Base-by-base conservation (phyloP, 176 grass and related monocot species). In the Zoysia pacifica region DNA sequence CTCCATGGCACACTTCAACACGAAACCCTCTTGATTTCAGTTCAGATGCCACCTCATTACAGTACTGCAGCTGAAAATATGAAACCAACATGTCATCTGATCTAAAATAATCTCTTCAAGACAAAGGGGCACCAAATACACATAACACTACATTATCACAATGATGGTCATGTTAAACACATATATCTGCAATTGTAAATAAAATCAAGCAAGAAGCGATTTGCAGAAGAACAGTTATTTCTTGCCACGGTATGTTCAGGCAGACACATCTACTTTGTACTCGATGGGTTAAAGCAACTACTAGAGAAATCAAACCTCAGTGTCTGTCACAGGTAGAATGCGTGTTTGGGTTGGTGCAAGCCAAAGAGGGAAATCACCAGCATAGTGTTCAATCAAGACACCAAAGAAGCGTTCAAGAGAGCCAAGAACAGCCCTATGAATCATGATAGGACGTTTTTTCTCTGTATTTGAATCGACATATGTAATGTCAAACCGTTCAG, bases 321-420 rank as follows among this genome's bases (percentile, higher is more conserved):
- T 87, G 59, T 93, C 86, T 80, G 96, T 91, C 67, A 99, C 88
- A 11, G 92, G 96, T 55, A 99, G 82, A 91, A 99, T 65, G 50
- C 96, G 90, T 65, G 84, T 86, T 88, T 99, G 96, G 16, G 84
- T 87, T 69, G 96, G 96, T 20, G 96, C 82, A 72, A 99, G 87
- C 96, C 96, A 95, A 89, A 99, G 90, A 61, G 96, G 96, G 81
- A 99, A 99, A 83, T 99, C 96, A 11, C 92, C 96, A 76, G 96
- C 92, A 38, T 99, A 99, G 72, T 95, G 93, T 69, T 99, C 93
- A 53, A 99, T 93, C 43, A 99, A 84, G 78, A 95, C 85, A 58
- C 96, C 93, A 80, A 99, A 99, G 81, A 99, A 99, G 39, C 93
- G 86, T 38, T 99, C 92, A 71, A 99, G 72, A 67, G 90, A 99